Evolutionary conservation across 805 yeast genomes (phyloP), one percentile per base, ranked within the genome.

Genomic region (Saccharomycopsis sp.): DNA sequence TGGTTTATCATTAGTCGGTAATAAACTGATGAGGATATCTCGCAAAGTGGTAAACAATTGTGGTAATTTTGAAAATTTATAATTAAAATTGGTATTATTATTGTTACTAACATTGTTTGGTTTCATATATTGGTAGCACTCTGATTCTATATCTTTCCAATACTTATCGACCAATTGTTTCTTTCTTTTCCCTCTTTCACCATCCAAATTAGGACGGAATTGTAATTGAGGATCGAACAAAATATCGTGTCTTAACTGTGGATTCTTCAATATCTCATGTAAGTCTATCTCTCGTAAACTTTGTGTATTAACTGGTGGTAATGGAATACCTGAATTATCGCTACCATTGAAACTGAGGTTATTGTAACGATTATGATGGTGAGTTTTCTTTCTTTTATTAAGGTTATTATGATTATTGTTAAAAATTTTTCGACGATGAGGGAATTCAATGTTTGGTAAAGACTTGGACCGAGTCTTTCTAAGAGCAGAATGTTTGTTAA

Each of bases 181-280:
- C 68, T 87, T 85, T 40, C 87, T 70, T 45, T 76, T 70, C 21
- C 94, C 95, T 38, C 95, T 66, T 60, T 88, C 96, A 38, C 95
- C 94, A 57, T 84, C 95, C 49, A 87, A 64, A 54, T 85, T 84
- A 21, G 94, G 94, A 56, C 96, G 72, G 59, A 88, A 85, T 63
- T 87, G 95, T 44, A 88, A 66, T 54, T 83, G 84, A 14, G 96
- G 94, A 62, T 88, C 96, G 56, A 88, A 88, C 12, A 86, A 68
- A 40, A 89, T 84, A 57, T 89, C 97, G 59, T 88, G 97, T 48
- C 97, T 72, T 42, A 88, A 65, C 57, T 86, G 95, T 3, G 95
- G 95, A 60, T 88, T 88, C 55, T 83, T 84, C 50, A 88, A 67
- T 39, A 89, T 88, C 55, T 86, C 95, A 47, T 82, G 82, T 34